Conservation (phyloP, 2,329 filamentous ascomycete species). For the Pseudogymnoascus sp. region DNA sequence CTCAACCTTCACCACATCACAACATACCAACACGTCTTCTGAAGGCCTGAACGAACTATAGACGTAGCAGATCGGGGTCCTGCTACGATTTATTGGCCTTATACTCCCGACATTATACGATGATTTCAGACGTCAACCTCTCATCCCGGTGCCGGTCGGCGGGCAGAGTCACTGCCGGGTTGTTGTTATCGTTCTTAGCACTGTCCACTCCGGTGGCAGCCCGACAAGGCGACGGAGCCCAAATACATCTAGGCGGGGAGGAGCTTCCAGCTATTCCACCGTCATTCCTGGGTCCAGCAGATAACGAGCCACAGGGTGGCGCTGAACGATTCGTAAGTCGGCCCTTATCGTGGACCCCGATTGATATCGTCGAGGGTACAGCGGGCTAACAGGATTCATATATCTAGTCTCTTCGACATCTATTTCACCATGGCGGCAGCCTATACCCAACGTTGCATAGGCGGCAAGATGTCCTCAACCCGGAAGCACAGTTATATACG, state of each 20-base stretch:
- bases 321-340: conserved; percentile 20
- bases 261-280: conserved; percentile 37
- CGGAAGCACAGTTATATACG: conserved; percentile 51
- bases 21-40: neutral
- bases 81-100: conserved; percentile 3
- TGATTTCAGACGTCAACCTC: conserved; percentile 16
- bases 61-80: conserved; percentile 1
- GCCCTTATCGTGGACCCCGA: conserved; percentile 10
- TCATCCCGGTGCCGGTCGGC: conserved; percentile 44
- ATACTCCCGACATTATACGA: conserved; percentile 4
- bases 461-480: conserved; percentile 58
- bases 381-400: neutral
- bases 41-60: neutral
- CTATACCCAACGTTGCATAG: conserved; percentile 70
- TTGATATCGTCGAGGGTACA: neutral
- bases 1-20: neutral
- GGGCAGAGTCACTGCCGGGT: conserved; percentile 53
- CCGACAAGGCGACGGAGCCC: neutral
- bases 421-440: conserved; percentile 86
- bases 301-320: conserved; percentile 2
- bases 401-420: conserved; percentile 64
- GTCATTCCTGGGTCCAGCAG: conserved; percentile 40
- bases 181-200: conserved; percentile 61
- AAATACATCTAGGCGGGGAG: conserved; percentile 28
- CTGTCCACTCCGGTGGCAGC: conserved; percentile 36